Conservation (phyloP, 208 protist species). For the Leishmania arabica region DNA sequence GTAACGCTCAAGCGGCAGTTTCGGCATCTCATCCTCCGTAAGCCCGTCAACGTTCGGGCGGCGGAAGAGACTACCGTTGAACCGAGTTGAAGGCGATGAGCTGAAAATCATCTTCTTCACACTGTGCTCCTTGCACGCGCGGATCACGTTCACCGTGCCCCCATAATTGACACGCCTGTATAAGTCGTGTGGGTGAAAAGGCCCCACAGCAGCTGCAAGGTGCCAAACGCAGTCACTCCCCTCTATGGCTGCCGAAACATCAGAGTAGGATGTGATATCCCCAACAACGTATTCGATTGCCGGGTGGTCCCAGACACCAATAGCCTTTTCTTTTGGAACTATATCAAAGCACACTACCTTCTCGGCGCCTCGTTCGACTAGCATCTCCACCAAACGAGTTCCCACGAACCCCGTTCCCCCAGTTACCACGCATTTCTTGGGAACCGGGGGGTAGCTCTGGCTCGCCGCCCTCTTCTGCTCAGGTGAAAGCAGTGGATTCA, state of each 20-base stretch:
- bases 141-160: slow-evolving; percentile 94
- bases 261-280: slow-evolving; percentile 86
- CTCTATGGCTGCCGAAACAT: slow-evolving; percentile 75
- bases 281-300: slow-evolving; percentile 91
- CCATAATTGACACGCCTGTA: slow-evolving; percentile 93
- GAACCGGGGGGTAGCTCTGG: slow-evolving; percentile 67
- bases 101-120: slow-evolving; percentile 95
- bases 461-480: slow-evolving; percentile 61
- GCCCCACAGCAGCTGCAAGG: slow-evolving; percentile 93
- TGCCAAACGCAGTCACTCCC: slow-evolving; percentile 95
- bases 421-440: slow-evolving; percentile 91
- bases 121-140: slow-evolving; percentile 88
- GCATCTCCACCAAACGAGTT: slow-evolving; percentile 95
- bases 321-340: slow-evolving; percentile 75
- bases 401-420: slow-evolving; percentile 96
- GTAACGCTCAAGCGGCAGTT: slow-evolving; percentile 84
- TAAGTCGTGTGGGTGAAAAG: slow-evolving; percentile 90
- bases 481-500: slow-evolving; percentile 72
- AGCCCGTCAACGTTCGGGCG: slow-evolving; percentile 93
- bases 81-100: slow-evolving; percentile 93
- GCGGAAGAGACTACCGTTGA: slow-evolving; percentile 89
- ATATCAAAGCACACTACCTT: slow-evolving; percentile 93
- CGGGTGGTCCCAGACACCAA: slow-evolving; percentile 79
- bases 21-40: slow-evolving; percentile 90
- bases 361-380: slow-evolving; percentile 93